Evolutionary conservation across 164 flowering plant genomes (phyloP), one percentile per base, ranked within the genome.

Genomic region (Piper betle): DNA sequence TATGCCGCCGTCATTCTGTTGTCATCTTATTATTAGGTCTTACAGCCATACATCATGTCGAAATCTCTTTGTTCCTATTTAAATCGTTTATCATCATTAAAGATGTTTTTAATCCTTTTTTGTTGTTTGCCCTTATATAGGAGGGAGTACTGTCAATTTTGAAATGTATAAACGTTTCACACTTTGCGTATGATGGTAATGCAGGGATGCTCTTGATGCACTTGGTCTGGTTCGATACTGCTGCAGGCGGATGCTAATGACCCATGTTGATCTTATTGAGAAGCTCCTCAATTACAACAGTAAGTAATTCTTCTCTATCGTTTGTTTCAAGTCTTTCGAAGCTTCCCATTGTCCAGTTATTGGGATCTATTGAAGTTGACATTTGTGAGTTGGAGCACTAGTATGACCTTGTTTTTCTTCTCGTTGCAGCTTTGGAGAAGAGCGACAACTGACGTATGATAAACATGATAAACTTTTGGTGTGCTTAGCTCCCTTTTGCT

Each of bases 191-290:
- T 46, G 50, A 46, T 46, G 50, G 13, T 46, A 19, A 18, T 75
- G 62, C 87, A 88, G 96, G 59, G 97, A 91, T 78, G 97, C 96
- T 52, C 88, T 88, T 66, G 97, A 91, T 83, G 91, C 91, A 3
- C 57, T 91, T 72, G 88, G 84, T 1, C 66, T 91, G 80, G 94
- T 91, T 17, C 78, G 96, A 0, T 91, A 91, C 64, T 91, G 97
- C 72, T 91, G 97, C 66, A 79, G 96, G 60, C 70, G 96, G 41
- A 91, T 91, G 94, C 86, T 88, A 55, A 91, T 91, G 97, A 91
- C 97, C 40, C 97, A 91, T 53, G 96, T 91, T 16, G 96, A 91
- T 64, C 94, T 91, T 67, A 91, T 91, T 50, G 98, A 92, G 84
- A 88, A 92, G 85, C 89, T 92, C 60, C 78, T 92, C 60, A 92